phyloP scores from a whole-genome alignment of 768 basidiomycete genomes.

The Trametopsis cervina region DNA sequence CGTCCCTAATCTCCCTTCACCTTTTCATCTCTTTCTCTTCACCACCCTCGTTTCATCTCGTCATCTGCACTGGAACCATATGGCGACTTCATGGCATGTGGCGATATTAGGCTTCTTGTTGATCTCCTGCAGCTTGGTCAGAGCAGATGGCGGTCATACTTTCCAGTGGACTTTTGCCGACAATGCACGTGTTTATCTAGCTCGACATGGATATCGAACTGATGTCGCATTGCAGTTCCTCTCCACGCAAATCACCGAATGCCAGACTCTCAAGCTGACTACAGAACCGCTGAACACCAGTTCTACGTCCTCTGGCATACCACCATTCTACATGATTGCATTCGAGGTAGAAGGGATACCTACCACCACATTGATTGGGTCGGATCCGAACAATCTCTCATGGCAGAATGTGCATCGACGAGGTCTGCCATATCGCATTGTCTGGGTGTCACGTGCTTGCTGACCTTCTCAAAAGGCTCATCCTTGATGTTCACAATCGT shows the following conservation, averaged over 20 bases:
- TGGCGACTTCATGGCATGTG: not conserved
- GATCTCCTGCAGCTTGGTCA: not conserved
- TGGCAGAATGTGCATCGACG: slow-evolving; percentile 34
- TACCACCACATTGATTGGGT: slow-evolving; percentile 30
- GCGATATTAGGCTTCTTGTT: not conserved
- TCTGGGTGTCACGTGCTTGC: too few species aligned
- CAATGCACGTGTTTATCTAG: slow-evolving; percentile 18
- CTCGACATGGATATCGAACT: too few species aligned
- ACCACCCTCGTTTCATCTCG: too few species aligned
- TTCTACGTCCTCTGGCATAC: slow-evolving; percentile 17
- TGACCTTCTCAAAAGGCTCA: slow-evolving; percentile 27
- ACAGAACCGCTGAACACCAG: slow-evolving; percentile 20
- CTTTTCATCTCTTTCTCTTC: too few species aligned
- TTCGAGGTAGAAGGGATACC: slow-evolving; percentile 31
- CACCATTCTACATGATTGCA: slow-evolving; percentile 38
- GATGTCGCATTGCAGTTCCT: slow-evolving; percentile 11
- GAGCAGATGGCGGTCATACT: slow-evolving; percentile 7
- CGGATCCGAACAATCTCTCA: slow-evolving; percentile 23
- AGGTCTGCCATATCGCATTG: slow-evolving; percentile 26
- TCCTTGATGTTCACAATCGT: slow-evolving; percentile 37
- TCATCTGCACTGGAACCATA: too few species aligned
- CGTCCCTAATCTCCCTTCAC: too few species aligned
- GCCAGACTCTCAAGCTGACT: slow-evolving; percentile 16
- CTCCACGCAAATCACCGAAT: slow-evolving; percentile 19
- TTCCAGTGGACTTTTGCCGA: slow-evolving; percentile 30